phyloP scores from a whole-genome alignment of 768 basidiomycete genomes.

The Lactarius pseudohatsudake region DNA sequence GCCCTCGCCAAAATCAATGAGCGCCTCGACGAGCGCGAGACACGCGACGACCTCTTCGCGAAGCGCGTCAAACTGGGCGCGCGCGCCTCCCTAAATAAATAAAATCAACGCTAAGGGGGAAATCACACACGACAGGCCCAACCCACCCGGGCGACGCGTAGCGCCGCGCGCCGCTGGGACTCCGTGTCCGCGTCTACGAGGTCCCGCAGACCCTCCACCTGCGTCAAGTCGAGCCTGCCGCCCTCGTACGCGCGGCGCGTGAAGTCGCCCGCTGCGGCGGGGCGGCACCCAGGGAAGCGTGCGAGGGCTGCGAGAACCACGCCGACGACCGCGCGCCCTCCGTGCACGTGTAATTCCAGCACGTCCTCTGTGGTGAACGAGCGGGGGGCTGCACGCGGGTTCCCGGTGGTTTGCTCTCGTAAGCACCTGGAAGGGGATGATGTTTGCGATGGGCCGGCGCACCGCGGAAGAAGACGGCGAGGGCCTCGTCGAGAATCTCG shows the following conservation, averaged over 20 bases:
- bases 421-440: not conserved
- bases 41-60: conserved; percentile 67
- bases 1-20: conserved; percentile 92
- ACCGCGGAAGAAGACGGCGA: conserved; percentile 84
- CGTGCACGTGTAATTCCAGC: conserved; percentile 85
- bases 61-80: conserved; percentile 60
- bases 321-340: conserved; percentile 76
- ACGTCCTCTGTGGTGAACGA: conserved; percentile 85
- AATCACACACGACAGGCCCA: conserved; percentile 5
- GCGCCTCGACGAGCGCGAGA: conserved; percentile 78
- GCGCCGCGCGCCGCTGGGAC: conserved; percentile 69
- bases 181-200: conserved; percentile 90
- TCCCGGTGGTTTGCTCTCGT: not conserved
- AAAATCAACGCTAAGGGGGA: not conserved
- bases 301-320: conserved; percentile 67
- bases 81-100: conserved; percentile 55
- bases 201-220: conserved; percentile 86
- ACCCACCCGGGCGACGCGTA: conserved; percentile 66
- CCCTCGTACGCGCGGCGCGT: conserved; percentile 79
- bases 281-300: conserved; percentile 60
- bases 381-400: conserved; percentile 52
- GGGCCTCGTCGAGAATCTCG: conserved; percentile 72
- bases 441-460: conserved; percentile 23
- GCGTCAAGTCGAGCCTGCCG: conserved; percentile 81
- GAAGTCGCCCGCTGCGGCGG: conserved; percentile 87